Evolutionary conservation across 2,329 filamentous ascomycete species (phyloP).

Genomic region (Scytalidium lignicola): DNA sequence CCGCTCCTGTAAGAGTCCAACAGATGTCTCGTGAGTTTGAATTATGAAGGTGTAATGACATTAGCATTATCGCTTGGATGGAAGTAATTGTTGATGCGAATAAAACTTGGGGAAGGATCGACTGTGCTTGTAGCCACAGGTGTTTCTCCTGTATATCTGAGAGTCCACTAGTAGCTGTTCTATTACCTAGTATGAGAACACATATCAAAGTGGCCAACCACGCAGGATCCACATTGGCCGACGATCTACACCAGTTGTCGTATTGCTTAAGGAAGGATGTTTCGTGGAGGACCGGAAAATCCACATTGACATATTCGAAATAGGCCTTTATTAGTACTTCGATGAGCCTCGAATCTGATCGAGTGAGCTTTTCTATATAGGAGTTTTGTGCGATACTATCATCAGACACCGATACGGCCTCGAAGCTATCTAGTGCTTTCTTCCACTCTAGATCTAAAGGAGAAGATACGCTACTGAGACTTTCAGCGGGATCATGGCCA

Average conservation of each 20-base stretch:
- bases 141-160: slow-evolving; percentile 32
- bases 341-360: slow-evolving; percentile 14
- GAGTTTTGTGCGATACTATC: slow-evolving; percentile 15
- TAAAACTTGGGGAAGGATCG: slow-evolving; percentile 34
- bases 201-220: slow-evolving; percentile 38
- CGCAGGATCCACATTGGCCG: slow-evolving; percentile 29
- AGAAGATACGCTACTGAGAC: slow-evolving; percentile 3
- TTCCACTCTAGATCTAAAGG: slow-evolving; percentile 2
- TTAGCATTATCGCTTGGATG: slow-evolving; percentile 37
- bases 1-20: slow-evolving; percentile 40
- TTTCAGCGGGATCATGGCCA: slow-evolving; percentile 33
- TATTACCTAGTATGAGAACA: slow-evolving; percentile 34
- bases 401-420: slow-evolving; percentile 21
- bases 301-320: slow-evolving; percentile 37
- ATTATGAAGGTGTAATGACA: slow-evolving; percentile 39
- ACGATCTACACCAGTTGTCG: slow-evolving; percentile 28
- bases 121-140: slow-evolving; percentile 36
- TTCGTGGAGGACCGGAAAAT: slow-evolving; percentile 38
- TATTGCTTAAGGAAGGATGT: slow-evolving; percentile 36
- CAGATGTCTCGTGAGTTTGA: slow-evolving; percentile 35
- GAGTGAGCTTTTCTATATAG: no score
- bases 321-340: slow-evolving; percentile 30
- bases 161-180: slow-evolving; percentile 28
- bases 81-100: slow-evolving; percentile 37
- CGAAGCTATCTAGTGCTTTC: slow-evolving; percentile 1